A percentile compares a stretch with the other conserved stretches of the same genome.
Evolutionary conservation across 148 eudicot genomes (phyloP).

Genomic region (Arbutus unedo): DNA sequence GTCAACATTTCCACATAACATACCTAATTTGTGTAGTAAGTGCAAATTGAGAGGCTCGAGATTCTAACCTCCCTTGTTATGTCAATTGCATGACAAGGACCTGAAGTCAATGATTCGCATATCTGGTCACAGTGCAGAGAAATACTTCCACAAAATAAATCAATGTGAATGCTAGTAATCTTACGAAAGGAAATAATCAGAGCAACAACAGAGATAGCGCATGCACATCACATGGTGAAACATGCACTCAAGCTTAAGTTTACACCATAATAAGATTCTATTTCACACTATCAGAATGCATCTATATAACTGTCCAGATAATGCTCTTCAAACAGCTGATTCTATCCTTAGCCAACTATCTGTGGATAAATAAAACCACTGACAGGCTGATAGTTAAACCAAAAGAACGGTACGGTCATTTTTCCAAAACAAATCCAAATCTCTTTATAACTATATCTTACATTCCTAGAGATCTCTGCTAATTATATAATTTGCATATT

Average conservation of each 20-base stretch:
- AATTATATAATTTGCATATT: not conserved
- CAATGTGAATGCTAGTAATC: slow-evolving; percentile 12
- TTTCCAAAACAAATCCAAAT: not conserved
- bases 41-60: not conserved
- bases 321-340: not conserved
- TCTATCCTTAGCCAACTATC: not conserved
- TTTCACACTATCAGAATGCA: not conserved
- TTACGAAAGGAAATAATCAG: not conserved
- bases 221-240: not conserved
- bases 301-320: not conserved
- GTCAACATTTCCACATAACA: not conserved
- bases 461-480: not conserved
- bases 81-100: slow-evolving; percentile 86
- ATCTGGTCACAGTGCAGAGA: slow-evolving; percentile 48
- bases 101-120: slow-evolving; percentile 81
- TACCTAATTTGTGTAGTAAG: not conserved
- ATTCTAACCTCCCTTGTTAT: slow-evolving; percentile 83
- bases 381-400: too few relatives aligned
- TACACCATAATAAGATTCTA: not conserved
- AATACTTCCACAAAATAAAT: slow-evolving; percentile 12
- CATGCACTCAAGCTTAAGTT: not conserved
- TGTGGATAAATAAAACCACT: too few relatives aligned
- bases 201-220: not conserved
- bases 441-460: not conserved
- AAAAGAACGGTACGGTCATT: not conserved